Conservation (phyloP, 2,329 filamentous ascomycete species). For the Sclerotinia borealis region DNA sequence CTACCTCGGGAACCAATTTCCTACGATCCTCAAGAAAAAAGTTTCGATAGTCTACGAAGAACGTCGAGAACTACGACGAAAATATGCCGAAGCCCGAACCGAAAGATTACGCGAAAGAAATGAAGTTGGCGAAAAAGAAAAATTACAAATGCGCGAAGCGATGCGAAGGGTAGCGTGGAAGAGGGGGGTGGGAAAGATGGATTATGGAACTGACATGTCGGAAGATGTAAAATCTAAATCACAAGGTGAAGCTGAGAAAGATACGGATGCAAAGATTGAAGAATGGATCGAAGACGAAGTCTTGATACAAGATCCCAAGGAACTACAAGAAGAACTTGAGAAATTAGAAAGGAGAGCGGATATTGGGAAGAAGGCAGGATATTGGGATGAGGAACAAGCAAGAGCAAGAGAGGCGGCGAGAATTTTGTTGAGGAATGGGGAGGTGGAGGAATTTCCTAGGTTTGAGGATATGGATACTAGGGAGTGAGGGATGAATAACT, state of each 20-base stretch:
- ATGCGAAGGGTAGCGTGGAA: conserved; percentile 5
- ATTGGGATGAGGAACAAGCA: neutral
- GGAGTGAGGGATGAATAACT: neutral
- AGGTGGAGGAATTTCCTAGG: conserved; percentile 4
- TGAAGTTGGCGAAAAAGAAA: neutral
- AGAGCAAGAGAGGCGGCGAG: neutral
- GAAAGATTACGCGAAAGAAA: neutral
- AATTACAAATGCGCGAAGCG: conserved; percentile 3
- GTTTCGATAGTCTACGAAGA: neutral
- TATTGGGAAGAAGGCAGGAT: neutral
- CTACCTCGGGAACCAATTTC: neutral
- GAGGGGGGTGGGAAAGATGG: conserved; percentile 6
- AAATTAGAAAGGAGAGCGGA: neutral
- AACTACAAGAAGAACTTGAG: neutral
- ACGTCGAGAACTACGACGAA: neutral
- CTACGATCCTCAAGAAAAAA: neutral
- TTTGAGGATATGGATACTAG: conserved; percentile 6
- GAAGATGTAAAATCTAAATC: neutral
- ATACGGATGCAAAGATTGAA: neutral
- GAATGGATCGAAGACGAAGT: conserved; percentile 9
- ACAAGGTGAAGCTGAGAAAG: neutral
- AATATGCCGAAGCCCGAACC: neutral
- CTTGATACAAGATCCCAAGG: neutral
- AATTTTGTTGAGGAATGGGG: neutral
- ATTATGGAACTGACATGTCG: conserved; percentile 2